Evolutionary conservation across 169 alveolate species (phyloP).

Genomic region (Babesia divergens): DNA sequence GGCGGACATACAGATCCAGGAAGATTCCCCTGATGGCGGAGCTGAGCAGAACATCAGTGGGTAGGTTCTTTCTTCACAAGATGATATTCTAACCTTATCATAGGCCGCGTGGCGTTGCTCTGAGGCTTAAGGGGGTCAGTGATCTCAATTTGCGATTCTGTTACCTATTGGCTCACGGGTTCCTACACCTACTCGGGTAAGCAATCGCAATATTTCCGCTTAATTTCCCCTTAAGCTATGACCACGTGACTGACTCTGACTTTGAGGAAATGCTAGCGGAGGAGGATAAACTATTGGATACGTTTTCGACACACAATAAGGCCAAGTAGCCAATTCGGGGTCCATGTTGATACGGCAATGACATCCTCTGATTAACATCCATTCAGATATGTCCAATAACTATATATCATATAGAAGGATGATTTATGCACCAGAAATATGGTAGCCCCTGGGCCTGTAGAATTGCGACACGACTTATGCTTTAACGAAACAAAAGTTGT

Average conservation of each 20-base stretch:
- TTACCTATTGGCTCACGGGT: slow-evolving; percentile 61
- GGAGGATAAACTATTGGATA: slow-evolving; percentile 56
- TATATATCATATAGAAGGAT: too few relatives aligned
- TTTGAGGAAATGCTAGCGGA: slow-evolving; percentile 38
- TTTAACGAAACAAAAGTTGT: too few relatives aligned
- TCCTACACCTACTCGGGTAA: slow-evolving; percentile 63
- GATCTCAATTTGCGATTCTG: slow-evolving; percentile 52
- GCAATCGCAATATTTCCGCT: not conserved
- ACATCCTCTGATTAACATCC: too few relatives aligned
- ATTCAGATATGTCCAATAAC: too few relatives aligned
- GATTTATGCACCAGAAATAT: too few relatives aligned
- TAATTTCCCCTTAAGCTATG: slow-evolving; percentile 20
- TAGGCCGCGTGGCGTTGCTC: slow-evolving; percentile 56
- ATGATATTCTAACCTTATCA: not conserved
- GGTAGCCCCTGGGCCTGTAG: too few relatives aligned
- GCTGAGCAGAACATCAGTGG: not conserved
- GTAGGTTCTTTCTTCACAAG: not conserved
- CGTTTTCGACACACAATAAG: too few relatives aligned
- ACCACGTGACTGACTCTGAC: slow-evolving; percentile 42
- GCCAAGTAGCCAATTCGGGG: too few relatives aligned
- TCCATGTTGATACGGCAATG: too few relatives aligned
- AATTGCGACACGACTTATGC: too few relatives aligned
- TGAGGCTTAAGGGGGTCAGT: slow-evolving; percentile 5
- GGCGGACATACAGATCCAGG: not conserved
- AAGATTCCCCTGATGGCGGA: not conserved